These are phyloP conservation scores for Astragalus glycyphyllos DNA, from an alignment of 306 rosid genomes.

Conservation along the genomic window DNA sequence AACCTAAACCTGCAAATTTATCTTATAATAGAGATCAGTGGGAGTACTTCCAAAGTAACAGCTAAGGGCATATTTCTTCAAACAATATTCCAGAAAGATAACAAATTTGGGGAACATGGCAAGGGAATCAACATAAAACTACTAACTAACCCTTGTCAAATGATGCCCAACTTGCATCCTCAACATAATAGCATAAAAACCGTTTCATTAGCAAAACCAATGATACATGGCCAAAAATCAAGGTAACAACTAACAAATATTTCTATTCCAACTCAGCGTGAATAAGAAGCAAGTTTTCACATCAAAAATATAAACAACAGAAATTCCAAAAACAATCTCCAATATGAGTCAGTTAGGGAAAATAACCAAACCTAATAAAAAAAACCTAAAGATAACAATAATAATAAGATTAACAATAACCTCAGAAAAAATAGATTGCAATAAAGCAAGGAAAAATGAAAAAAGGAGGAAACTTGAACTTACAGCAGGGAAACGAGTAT, in stretches of 20 bases:
- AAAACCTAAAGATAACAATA: constrained; percentile 3
- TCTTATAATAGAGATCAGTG: too few species aligned
- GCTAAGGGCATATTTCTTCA: constrained; percentile 3
- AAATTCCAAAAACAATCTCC: constrained; percentile 30
- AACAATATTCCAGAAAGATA: background rate
- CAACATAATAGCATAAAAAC: constrained; percentile 4
- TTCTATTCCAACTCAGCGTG: background rate
- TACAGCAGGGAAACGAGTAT: constrained; percentile 83
- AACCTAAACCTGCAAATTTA: too few species aligned
- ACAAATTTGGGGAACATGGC: too few species aligned
- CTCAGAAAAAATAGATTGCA: background rate
- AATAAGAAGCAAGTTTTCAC: constrained; percentile 7
- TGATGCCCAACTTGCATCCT: background rate
- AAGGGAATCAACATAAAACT: background rate
- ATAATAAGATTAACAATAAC: background rate
- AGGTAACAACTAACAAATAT: constrained; percentile 2
- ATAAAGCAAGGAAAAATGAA: background rate
- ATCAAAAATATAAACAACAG: background rate
- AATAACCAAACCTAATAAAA: constrained; percentile 18
- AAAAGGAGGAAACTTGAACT: constrained; percentile 26
- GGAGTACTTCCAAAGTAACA: constrained; percentile 12
- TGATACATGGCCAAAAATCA: background rate
- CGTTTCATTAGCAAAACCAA: constrained; percentile 28
- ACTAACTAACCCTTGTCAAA: background rate
- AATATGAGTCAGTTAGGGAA: background rate